Conservation (phyloP, 2,329 filamentous ascomycete species). For the Colletotrichum scovillei region DNA sequence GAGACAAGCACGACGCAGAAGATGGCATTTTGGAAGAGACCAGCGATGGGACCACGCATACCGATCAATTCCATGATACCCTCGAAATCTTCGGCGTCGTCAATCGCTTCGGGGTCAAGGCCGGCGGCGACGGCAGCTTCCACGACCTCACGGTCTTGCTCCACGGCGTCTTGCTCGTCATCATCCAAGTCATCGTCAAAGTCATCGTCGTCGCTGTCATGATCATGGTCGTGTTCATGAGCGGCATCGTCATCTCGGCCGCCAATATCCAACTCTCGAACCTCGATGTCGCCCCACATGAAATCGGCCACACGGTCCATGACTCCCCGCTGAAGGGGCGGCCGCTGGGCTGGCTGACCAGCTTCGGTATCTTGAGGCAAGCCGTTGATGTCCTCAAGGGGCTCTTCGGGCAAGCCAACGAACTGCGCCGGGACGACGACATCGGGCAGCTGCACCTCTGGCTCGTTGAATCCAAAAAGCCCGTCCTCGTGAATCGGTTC, state of each 20-base stretch:
- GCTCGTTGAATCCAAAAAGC: background rate
- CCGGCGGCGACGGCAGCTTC: constrained; percentile 75
- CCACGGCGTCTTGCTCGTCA: constrained; percentile 46
- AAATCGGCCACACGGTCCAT: constrained; percentile 64
- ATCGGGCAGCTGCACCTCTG: background rate
- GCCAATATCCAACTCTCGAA: constrained; percentile 41
- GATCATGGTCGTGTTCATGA: constrained; percentile 58
- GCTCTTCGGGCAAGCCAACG: background rate
- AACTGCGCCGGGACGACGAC: background rate
- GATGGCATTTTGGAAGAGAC: constrained; percentile 92
- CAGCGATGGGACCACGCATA: constrained; percentile 92
- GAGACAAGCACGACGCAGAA: constrained; percentile 94
- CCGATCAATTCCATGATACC: constrained; percentile 96
- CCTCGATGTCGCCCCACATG: constrained; percentile 69
- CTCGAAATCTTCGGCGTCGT: constrained; percentile 93
- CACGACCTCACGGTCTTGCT: constrained; percentile 67
- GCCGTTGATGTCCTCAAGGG: constrained; percentile 1
- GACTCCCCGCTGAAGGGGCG: constrained; percentile 47
- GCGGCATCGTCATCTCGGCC: constrained; percentile 54
- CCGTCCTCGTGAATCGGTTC: background rate
- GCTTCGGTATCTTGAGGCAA: constrained; percentile 21
- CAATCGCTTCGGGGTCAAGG: constrained; percentile 79
- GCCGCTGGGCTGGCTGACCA: constrained; percentile 25
- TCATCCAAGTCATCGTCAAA: constrained; percentile 53
- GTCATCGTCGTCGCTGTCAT: constrained; percentile 51